A percentile compares a stretch with the other conserved stretches of the same genome.
phyloP scores from a whole-genome alignment of 805 yeast genomes.

The Saturnispora serradocipensis region DNA sequence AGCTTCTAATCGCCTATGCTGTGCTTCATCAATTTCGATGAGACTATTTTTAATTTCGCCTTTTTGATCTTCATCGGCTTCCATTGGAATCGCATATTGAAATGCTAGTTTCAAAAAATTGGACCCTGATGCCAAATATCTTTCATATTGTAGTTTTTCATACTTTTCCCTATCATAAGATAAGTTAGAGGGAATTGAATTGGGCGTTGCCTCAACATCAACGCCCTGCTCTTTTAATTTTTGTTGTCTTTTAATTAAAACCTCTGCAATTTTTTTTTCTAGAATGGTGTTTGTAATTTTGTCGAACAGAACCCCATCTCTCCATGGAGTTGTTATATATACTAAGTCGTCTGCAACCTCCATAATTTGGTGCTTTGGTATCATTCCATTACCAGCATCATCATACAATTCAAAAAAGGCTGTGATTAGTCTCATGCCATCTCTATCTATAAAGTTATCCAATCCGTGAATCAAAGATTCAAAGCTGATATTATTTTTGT shows the following conservation, averaged over 20 bases:
- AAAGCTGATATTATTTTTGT: slow-evolving; percentile 51
- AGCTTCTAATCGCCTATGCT: slow-evolving; percentile 27
- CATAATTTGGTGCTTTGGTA: slow-evolving; percentile 72
- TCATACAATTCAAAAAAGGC: slow-evolving; percentile 76
- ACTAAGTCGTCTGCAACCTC: slow-evolving; percentile 82
- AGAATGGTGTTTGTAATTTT: slow-evolving; percentile 50
- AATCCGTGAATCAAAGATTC: slow-evolving; percentile 67
- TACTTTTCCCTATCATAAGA: slow-evolving; percentile 54
- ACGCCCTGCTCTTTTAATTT: slow-evolving; percentile 25
- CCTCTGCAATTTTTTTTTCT: slow-evolving; percentile 60
- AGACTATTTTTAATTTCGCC: slow-evolving; percentile 1
- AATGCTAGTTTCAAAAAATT: slow-evolving; percentile 79
- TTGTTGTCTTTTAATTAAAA: slow-evolving; percentile 37
- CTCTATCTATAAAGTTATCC: slow-evolving; percentile 57
- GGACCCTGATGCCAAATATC: slow-evolving; percentile 82
- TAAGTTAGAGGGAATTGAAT: slow-evolving; percentile 49
- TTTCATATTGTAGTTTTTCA: slow-evolving; percentile 56
- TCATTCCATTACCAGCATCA: slow-evolving; percentile 43
- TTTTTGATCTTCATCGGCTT: slow-evolving; percentile 24
- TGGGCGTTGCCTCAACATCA: slow-evolving; percentile 23
- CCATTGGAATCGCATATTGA: slow-evolving; percentile 76
- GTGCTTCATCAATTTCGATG: slow-evolving; percentile 13
- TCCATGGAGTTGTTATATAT: slow-evolving; percentile 77
- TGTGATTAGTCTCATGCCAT: slow-evolving; percentile 69
- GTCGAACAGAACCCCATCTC: slow-evolving; percentile 63